Evolutionary conservation across 306 rosid genomes (phyloP), one percentile per base, ranked within the genome.

Genomic region (Dryas drummondii): DNA sequence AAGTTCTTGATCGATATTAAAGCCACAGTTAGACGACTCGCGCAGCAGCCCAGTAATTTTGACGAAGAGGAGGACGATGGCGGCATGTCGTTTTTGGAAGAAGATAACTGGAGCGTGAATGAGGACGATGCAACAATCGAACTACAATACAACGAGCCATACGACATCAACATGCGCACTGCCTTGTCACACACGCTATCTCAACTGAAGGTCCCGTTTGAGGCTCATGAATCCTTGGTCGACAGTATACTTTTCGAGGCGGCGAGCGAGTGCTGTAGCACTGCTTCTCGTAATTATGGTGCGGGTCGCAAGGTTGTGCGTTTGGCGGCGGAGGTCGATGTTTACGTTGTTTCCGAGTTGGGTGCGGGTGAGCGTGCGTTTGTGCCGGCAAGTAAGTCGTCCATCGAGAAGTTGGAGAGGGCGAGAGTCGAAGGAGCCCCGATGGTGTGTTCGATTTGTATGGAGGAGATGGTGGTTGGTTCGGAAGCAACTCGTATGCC

Each of bases 331-430:
- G 40, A 1, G 15, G 6, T 10, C 2, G 16, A 57, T 57, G 13
- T 22, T 9, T 57, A 22, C 22, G 63, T 57, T 57, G 15, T 15
- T 4, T 3, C 22, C 1, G 8, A 27, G 63, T 9, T 19, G 9
- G 22, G 6, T 13, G 15, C 1, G 16, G 13, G 12, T 41, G 49
- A 63, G 27, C 49, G 13, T 7, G 49, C 41, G 16, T 41, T 63
- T 15, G 26, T 40, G 10, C 50, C 27, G 48, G 68, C 50, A 9
- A 63, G 49, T 41, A 9, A 42, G 8, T 42, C 13, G 13, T 40
- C 6, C 13, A 41, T 63, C 16, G 49, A 63, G 68, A 17, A 42
- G 68, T 63, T 63, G 68, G 68, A 63, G 50, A 63, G 27, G 68
- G 8, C 7, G 6, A 40, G 1, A 40, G 68, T 63, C 6, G 13